Percentiles rank a stretch among this genome's conserved stretches.
Conservation (phyloP, 352 stramenopile species). For the Peronospora destructor region DNA sequence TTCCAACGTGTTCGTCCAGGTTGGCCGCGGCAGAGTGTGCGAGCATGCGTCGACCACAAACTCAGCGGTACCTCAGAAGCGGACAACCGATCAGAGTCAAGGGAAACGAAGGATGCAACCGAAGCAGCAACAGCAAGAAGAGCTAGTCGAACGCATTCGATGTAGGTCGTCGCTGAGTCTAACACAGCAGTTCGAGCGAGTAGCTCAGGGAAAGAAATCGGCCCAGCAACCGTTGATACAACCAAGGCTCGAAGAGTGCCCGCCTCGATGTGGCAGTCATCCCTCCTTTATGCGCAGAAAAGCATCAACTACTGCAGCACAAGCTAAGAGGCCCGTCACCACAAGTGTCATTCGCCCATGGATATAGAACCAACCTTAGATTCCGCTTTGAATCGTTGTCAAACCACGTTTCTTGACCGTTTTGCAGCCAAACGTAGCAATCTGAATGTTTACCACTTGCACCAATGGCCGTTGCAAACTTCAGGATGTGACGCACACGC, state of each 20-base stretch:
- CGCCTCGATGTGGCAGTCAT: constrained; percentile 26
- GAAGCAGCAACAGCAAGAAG: constrained; percentile 9
- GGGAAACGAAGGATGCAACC: constrained; percentile 19
- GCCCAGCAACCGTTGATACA: constrained; percentile 11
- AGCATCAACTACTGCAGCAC: constrained; percentile 2
- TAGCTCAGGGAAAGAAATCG: constrained; percentile 21
- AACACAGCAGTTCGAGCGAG: constrained; percentile 38
- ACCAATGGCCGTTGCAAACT: background rate
- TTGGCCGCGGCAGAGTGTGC: constrained; percentile 34
- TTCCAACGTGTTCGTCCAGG: constrained; percentile 46
- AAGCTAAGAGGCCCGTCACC: constrained; percentile 14
- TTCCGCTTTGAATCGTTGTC: background rate
- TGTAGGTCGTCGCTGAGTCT: constrained; percentile 41
- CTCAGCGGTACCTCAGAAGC: constrained; percentile 34
- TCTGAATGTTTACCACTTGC: no score
- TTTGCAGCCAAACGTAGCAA: background rate
- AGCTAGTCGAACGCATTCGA: constrained; percentile 39
- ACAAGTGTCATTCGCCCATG: constrained; percentile 25
- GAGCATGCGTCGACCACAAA: constrained; percentile 23
- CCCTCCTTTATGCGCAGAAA: constrained; percentile 21
- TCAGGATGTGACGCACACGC: background rate
- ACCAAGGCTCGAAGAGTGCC: constrained; percentile 13
- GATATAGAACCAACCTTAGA: constrained; percentile 20
- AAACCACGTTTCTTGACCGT: no score
- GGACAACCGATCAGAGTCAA: constrained; percentile 26